These are phyloP conservation scores for Malassezia furfur DNA, from an alignment of 1,284 basidiomycete species.

Conservation along the genomic window DNA sequence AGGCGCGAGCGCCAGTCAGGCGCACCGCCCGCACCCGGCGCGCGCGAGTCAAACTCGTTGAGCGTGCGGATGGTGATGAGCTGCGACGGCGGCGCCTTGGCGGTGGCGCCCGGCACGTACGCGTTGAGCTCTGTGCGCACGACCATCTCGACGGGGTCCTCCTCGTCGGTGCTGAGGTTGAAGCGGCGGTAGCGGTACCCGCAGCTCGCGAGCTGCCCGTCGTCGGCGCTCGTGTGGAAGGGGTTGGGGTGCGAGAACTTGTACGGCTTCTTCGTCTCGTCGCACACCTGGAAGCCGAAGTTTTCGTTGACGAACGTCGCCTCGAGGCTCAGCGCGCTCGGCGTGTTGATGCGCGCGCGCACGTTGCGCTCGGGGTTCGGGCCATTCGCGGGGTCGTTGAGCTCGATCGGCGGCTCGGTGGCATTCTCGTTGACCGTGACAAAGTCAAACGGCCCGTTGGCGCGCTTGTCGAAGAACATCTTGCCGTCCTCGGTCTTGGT, in stretches of 20 bases:
- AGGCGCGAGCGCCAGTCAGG: constrained; percentile 95
- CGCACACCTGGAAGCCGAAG: constrained; percentile 90
- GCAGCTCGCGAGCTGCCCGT: constrained; percentile 72
- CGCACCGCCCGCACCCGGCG: constrained; percentile 79
- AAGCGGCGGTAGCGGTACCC: constrained; percentile 94
- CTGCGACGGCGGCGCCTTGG: constrained; percentile 24
- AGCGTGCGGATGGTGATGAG: constrained; percentile 74
- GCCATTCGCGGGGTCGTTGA: constrained; percentile 58
- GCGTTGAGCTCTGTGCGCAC: constrained; percentile 96
- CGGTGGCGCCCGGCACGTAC: constrained; percentile 52
- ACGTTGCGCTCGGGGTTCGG: constrained; percentile 27
- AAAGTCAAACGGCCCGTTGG: constrained; percentile 85
- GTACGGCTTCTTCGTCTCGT: constrained; percentile 56
- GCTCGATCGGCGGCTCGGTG: constrained; percentile 83
- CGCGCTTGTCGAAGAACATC: constrained; percentile 91
- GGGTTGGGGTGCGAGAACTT: constrained; percentile 54
- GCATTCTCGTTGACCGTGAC: constrained; percentile 99
- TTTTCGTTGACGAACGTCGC: constrained; percentile 99
- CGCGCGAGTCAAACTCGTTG: constrained; percentile 92
- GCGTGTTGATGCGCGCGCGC: constrained; percentile 69
- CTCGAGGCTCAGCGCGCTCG: constrained; percentile 85
- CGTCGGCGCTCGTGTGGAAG: constrained; percentile 73
- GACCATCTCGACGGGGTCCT: constrained; percentile 66
- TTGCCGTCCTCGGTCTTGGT: constrained; percentile 76
- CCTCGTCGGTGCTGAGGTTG: constrained; percentile 85